These are phyloP conservation scores for Colletotrichum cordylinicola DNA, from an alignment of 2,329 filamentous ascomycete genomes.

Conservation along the genomic window DNA sequence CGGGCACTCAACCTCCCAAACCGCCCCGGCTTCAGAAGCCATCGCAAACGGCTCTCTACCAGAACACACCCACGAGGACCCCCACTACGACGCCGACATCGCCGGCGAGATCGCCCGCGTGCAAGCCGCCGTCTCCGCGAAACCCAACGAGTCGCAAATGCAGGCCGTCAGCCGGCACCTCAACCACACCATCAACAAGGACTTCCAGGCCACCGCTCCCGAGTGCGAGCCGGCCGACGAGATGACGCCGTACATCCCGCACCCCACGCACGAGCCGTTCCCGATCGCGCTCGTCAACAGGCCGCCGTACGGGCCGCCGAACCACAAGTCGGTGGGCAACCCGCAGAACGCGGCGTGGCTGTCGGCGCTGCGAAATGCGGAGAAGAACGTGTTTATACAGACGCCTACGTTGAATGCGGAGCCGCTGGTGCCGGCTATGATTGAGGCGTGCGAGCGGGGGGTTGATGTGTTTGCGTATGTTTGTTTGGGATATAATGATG, in stretches of 20 bases:
- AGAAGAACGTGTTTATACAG: conserved; percentile 74
- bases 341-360: conserved; percentile 82
- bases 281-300: conserved; percentile 77
- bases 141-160: conserved; percentile 55
- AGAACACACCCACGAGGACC: not conserved
- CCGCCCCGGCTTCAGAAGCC: not conserved
- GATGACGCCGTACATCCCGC: conserved; percentile 71
- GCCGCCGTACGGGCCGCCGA: conserved; percentile 69
- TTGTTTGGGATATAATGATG: conserved; percentile 81
- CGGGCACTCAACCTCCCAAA: not conserved
- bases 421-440: conserved; percentile 67
- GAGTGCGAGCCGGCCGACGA: conserved; percentile 38
- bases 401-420: conserved; percentile 79
- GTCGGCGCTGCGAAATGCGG: conserved; percentile 70
- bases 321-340: conserved; percentile 63
- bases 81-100: not conserved
- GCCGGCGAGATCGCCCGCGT: conserved; percentile 45
- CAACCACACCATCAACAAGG: conserved; percentile 47
- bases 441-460: conserved; percentile 69
- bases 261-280: conserved; percentile 58
- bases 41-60: not conserved
- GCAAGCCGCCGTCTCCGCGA: conserved; percentile 60
- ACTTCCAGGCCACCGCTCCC: not conserved
- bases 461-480: conserved; percentile 74
- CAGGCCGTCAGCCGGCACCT: conserved; percentile 69